Conservation (phyloP, 768 basidiomycete species). For the Rossbeevera mucosa region DNA sequence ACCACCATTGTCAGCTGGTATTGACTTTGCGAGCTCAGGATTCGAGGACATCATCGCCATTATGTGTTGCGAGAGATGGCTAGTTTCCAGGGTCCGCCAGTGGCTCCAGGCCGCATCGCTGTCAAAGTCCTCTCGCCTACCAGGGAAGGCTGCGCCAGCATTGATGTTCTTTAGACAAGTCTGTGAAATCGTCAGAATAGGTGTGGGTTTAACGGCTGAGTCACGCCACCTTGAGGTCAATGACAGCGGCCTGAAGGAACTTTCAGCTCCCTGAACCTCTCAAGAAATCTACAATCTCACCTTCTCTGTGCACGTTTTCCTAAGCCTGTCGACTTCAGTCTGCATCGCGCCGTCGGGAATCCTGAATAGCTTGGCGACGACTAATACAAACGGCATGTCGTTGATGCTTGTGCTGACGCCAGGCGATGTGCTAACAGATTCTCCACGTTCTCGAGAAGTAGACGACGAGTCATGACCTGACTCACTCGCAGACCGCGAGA, state of each 20-base stretch:
- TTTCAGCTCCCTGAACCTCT: neutral
- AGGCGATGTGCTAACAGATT: conserved; percentile 40
- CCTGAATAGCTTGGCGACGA: conserved; percentile 71
- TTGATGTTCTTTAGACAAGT: conserved; percentile 90
- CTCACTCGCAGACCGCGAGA: conserved; percentile 60
- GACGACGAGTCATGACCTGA: conserved; percentile 67
- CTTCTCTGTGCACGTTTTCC: conserved; percentile 70
- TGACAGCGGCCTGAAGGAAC: conserved; percentile 64
- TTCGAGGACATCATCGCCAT: conserved; percentile 81
- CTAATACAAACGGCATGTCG: conserved; percentile 75
- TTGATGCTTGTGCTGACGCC: conserved; percentile 44
- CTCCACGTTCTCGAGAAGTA: conserved; percentile 49
- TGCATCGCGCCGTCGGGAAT: conserved; percentile 63
- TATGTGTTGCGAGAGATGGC: conserved; percentile 84
- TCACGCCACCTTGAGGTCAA: conserved; percentile 71
- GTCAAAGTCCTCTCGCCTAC: conserved; percentile 81
- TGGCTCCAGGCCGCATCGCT: conserved; percentile 77
- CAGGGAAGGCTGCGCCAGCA: conserved; percentile 77
- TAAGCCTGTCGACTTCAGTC: conserved; percentile 66
- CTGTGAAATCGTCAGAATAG: conserved; percentile 27
- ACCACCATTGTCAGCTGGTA: conserved; percentile 44
- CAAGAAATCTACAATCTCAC: conserved; percentile 29
- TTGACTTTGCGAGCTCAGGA: conserved; percentile 80
- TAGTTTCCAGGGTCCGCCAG: conserved; percentile 79
- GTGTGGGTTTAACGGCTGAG: neutral